Percentiles rank a stretch among this genome's conserved stretches.
These are phyloP conservation scores for Gonapodya prolifera DNA, from an alignment of 192 early-diverging fungal genomes.

Conservation along the genomic window DNA sequence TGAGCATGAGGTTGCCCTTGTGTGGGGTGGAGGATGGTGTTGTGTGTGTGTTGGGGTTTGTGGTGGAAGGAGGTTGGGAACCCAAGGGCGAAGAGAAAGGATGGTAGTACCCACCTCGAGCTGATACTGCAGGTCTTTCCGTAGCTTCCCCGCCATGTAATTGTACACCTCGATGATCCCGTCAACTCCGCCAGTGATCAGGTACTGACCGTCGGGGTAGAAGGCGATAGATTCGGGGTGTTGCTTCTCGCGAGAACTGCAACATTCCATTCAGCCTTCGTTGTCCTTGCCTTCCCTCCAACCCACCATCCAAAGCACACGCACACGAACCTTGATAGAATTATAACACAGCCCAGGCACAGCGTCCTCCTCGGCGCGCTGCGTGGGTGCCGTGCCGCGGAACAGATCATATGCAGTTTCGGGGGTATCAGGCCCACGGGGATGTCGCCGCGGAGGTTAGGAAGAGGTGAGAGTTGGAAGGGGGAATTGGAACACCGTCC, in stretches of 20 bases:
- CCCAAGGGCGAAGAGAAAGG: too few species aligned
- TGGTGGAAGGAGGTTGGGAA: too few species aligned
- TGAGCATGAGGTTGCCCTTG: conserved; percentile 77
- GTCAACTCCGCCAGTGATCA: conserved; percentile 84
- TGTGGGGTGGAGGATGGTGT: too few species aligned
- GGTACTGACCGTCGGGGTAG: conserved; percentile 65
- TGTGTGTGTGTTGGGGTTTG: too few species aligned
- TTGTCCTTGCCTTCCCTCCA: too few species aligned
- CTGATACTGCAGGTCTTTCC: conserved; percentile 83
- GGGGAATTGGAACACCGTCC: too few species aligned
- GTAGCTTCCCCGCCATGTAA: conserved; percentile 76
- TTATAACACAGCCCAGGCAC: conserved; percentile 56
- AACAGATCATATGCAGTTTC: conserved; percentile 72
- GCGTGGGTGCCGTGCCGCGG: conserved; percentile 44
- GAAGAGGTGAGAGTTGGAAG: too few species aligned
- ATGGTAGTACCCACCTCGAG: conserved; percentile 56
- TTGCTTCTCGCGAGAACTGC: conserved; percentile 86
- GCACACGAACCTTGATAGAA: conserved; percentile 58
- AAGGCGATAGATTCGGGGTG: conserved; percentile 65
- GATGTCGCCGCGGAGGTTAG: conserved; percentile 78
- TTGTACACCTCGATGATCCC: conserved; percentile 98
- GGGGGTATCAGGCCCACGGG: conserved; percentile 58
- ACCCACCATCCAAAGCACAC: too few species aligned
- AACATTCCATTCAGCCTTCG: too few species aligned
- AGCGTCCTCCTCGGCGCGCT: conserved; percentile 58